Evolutionary conservation across 148 eudicot genomes (phyloP).

Genomic region (Heliosperma pusillum): DNA sequence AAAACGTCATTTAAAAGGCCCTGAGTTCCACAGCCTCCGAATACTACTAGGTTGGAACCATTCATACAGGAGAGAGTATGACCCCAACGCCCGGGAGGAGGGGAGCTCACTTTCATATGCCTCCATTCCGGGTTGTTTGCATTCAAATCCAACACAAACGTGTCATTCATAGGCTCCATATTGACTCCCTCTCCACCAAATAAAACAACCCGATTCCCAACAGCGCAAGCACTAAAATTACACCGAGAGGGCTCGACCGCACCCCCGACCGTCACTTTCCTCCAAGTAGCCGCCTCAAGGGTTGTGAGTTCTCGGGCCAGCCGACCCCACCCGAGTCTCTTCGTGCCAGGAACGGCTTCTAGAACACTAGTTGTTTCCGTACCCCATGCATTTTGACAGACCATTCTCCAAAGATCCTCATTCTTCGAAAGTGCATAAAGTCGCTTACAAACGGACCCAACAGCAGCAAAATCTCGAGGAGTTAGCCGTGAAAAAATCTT

Average conservation of each 20-base stretch:
- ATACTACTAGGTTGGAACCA: conserved; percentile 76
- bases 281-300: conserved; percentile 94
- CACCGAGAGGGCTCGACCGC: conserved; percentile 95
- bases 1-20: conserved; percentile 89
- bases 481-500: conserved; percentile 72
- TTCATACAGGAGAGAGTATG: conserved; percentile 87
- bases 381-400: conserved; percentile 98
- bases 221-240: conserved; percentile 97
- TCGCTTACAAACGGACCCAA: conserved; percentile 67
- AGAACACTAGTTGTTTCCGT: conserved; percentile 77
- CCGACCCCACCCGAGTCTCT: conserved; percentile 88
- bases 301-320: conserved; percentile 90
- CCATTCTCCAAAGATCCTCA: conserved; percentile 90
- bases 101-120: conserved; percentile 79
- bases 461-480: conserved; percentile 91
- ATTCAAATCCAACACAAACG: conserved; percentile 83
- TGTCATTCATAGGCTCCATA: conserved; percentile 95
- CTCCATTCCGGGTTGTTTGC: conserved; percentile 78
- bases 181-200: conserved; percentile 94
- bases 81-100: conserved; percentile 99
- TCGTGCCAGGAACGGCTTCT: conserved; percentile 85
- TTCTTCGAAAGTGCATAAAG: conserved; percentile 68
- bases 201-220: conserved; percentile 85
- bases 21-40: conserved; percentile 92
- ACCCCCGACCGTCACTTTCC: conserved; percentile 77